Conservation (phyloP, 768 basidiomycete genomes). For the Lactarius vividus region DNA sequence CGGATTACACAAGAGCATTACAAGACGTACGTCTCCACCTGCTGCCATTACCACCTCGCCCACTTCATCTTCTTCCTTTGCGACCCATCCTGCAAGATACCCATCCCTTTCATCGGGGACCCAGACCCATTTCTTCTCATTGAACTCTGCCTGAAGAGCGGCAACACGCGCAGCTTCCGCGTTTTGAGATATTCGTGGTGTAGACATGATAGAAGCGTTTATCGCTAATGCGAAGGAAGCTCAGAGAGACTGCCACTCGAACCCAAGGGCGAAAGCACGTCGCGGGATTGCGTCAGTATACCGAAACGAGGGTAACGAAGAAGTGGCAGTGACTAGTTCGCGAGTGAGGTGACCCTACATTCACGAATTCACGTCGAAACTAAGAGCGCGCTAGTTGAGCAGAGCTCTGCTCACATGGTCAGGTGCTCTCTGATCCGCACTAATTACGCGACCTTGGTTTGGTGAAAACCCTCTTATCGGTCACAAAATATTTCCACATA, state of each 20-base stretch:
- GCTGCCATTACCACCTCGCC: constrained; percentile 84
- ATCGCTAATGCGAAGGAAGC: not conserved
- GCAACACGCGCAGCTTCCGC: constrained; percentile 78
- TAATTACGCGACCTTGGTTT: not conserved
- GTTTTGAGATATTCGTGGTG: constrained; percentile 39
- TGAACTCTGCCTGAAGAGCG: constrained; percentile 92
- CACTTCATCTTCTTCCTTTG: constrained; percentile 77
- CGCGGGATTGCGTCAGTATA: constrained; percentile 7
- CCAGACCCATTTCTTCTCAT: constrained; percentile 99
- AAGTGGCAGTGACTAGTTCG: not conserved
- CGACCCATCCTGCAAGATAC: constrained; percentile 92
- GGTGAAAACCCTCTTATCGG: not conserved
- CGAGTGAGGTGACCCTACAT: constrained; percentile 9
- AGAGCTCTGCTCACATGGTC: constrained; percentile 12
- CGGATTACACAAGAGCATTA: constrained; percentile 25
- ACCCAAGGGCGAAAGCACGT: constrained; percentile 4
- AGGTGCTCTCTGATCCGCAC: not conserved
- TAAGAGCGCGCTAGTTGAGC: constrained; percentile 11
- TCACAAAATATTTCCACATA: not conserved
- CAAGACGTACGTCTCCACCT: constrained; percentile 67
- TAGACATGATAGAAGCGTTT: constrained; percentile 32
- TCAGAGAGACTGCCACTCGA: constrained; percentile 1
- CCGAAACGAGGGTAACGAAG: not conserved
- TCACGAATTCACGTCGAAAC: constrained; percentile 8
- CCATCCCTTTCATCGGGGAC: constrained; percentile 90